Conservation (phyloP, 2,329 filamentous ascomycete genomes). For the Xylariaceae sp. region DNA sequence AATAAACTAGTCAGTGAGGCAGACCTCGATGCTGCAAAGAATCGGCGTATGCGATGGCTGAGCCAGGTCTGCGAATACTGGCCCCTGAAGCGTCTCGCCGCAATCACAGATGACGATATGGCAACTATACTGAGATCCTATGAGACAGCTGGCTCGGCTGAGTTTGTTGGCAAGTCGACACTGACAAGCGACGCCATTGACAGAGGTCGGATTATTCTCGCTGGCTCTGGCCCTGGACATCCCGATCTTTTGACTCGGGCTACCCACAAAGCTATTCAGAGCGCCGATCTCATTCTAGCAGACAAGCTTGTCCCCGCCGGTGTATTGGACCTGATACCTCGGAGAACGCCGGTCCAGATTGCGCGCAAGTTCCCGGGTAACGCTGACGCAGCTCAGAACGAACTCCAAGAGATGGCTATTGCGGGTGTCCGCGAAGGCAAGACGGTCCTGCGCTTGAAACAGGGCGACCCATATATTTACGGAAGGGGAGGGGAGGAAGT, state of each 20-base stretch:
- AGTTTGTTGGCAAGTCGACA: constrained; percentile 28
- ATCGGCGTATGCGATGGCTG: constrained; percentile 87
- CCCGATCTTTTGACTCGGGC: constrained; percentile 88
- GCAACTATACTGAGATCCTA: constrained; percentile 79
- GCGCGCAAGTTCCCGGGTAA: constrained; percentile 98
- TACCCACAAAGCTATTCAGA: constrained; percentile 75
- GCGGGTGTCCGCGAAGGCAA: constrained; percentile 69
- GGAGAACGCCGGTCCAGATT: constrained; percentile 86
- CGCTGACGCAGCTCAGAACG: constrained; percentile 89
- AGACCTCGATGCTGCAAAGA: constrained; percentile 76
- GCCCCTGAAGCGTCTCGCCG: constrained; percentile 82
- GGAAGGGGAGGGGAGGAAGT: constrained; percentile 94
- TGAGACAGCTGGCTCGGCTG: constrained; percentile 38
- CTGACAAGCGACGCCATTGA: background rate
- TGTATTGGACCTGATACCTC: constrained; percentile 87
- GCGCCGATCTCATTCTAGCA: constrained; percentile 79
- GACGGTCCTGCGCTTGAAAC: constrained; percentile 87
- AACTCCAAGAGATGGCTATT: constrained; percentile 80
- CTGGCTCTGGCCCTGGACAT: constrained; percentile 90
- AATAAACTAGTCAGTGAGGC: constrained; percentile 80
- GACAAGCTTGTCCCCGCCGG: constrained; percentile 86
- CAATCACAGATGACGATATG: constrained; percentile 80
- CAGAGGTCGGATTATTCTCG: constrained; percentile 79
- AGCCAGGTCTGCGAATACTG: constrained; percentile 98
- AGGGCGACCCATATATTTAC: constrained; percentile 96